Evolutionary conservation across 2,329 filamentous ascomycete genomes (phyloP), one percentile per base, ranked within the genome.

Genomic region (Fusarium poae): DNA sequence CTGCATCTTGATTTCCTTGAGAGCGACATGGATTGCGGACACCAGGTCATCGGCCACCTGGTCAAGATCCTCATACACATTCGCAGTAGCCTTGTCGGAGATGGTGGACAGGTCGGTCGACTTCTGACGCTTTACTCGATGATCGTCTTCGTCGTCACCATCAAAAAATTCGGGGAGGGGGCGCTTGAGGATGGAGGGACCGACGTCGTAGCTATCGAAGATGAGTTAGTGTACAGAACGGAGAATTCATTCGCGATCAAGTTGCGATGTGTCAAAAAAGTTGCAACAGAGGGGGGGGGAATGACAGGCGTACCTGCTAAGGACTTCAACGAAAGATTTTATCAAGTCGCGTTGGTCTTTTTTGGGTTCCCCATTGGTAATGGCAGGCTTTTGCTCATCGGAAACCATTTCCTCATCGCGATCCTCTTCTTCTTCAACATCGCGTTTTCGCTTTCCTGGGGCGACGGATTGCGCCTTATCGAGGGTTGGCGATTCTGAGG

Each of bases 21-120:
- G 72, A 35, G 84, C 82, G 68, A 83, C 77, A 65, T 84, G 76
- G 69, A 85, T 80, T 65, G 82, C 82, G 30, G 79, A 73, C 72
- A 83, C 80, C 42, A 90, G 76, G 65, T 91, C 89, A 52, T 83
- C 77, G 18, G 91, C 86, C 42, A 92, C 81, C 65, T 91, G 88
- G 29, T 92, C 89, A 44, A 94, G 79, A 67, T 86, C 85, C 27
- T 83, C 82, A 75, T 91, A 91, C 32, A 76, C 77, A 68, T 84
- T 82, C 49, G 81, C 79, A 25, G 79, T 76, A 51, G 86, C 80
- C 79, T 88, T 89, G 71, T 87, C 85, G 59, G 82, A 79, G 64
- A 90, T 85, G 64, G 82, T 84, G 20, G 71, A 72, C n/a, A 70
- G 65, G 45, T 85, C 83, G 50, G 83, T 81, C 3, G 86, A 82